phyloP scores from a whole-genome alignment of 2,329 filamentous ascomycete species.

The Neocatenulostroma microsporum region DNA sequence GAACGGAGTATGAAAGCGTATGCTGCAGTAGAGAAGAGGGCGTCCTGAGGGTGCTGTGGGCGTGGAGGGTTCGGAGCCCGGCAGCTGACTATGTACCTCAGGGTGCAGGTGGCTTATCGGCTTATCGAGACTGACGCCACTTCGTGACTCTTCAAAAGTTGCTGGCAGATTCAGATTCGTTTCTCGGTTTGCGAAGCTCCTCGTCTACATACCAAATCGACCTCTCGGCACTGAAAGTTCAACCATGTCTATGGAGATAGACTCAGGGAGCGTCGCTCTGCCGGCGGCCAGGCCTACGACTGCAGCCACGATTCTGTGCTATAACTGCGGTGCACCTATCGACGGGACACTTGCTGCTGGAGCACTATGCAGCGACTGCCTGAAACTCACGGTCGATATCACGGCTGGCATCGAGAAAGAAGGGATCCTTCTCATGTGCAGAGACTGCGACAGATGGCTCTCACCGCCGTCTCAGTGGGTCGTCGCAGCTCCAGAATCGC shows the following conservation, averaged over 20 bases:
- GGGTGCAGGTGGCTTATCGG: too few species aligned
- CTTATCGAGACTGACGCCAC: too few species aligned
- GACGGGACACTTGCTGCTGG: constrained; percentile 81
- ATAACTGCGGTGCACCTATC: constrained; percentile 93
- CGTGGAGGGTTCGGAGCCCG: too few species aligned
- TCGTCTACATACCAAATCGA: too few species aligned
- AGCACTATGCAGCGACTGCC: constrained; percentile 90
- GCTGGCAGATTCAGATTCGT: too few species aligned
- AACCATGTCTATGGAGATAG: constrained; percentile 33
- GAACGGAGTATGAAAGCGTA: too few species aligned
- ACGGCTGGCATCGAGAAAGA: constrained; percentile 87
- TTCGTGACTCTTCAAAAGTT: too few species aligned
- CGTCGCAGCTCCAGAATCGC: constrained; percentile 73
- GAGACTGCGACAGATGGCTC: constrained; percentile 90
- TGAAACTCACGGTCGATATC: constrained; percentile 90
- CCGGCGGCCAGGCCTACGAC: constrained; percentile 17
- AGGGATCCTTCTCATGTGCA: constrained; percentile 80
- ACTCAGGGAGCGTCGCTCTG: constrained; percentile 22
- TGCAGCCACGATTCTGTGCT: constrained; percentile 74
- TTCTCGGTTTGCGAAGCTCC: too few species aligned
- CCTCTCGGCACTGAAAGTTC: too few species aligned
- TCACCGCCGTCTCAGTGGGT: constrained; percentile 82
- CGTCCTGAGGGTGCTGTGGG: too few species aligned
- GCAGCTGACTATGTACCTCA: too few species aligned
- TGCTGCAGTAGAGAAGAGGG: too few species aligned